Conservation (phyloP, 257 asterid species). For the Solanum acaule region DNA sequence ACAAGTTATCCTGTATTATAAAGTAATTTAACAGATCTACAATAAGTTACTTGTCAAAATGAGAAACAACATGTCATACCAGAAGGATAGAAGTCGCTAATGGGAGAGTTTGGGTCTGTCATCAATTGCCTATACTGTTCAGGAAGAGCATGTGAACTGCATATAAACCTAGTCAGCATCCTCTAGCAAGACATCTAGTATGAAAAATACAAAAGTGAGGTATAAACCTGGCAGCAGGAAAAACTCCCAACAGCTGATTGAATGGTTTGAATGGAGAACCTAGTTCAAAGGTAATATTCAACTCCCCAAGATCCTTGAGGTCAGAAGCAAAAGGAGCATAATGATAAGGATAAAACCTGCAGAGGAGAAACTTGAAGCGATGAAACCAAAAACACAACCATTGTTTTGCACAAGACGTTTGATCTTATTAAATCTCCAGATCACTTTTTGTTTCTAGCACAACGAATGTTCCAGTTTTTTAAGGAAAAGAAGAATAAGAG, state of each 20-base stretch:
- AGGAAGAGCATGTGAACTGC: conserved; percentile 96
- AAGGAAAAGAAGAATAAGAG: background rate
- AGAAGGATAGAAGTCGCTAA: conserved; percentile 83
- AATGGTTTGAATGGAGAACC: conserved; percentile 97
- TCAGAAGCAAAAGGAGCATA: conserved; percentile 99
- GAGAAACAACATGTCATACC: conserved; percentile 32
- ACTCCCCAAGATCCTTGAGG: conserved; percentile 66
- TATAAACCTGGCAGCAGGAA: conserved; percentile 93
- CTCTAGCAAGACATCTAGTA: background rate
- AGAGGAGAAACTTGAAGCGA: conserved; percentile 5
- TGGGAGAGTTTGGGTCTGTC: conserved; percentile 91
- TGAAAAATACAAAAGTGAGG: background rate
- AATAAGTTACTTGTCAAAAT: background rate
- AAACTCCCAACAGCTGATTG: conserved; percentile 89
- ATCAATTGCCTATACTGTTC: conserved; percentile 73
- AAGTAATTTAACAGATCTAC: background rate
- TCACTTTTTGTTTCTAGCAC: background rate
- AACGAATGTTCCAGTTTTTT: background rate
- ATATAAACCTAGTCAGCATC: conserved; percentile 27
- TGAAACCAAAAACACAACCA: background rate
- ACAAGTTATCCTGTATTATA: background rate
- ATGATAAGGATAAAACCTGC: conserved; percentile 97
- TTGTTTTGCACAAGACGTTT: background rate
- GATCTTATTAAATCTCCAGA: background rate
- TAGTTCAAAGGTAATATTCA: conserved; percentile 60